These are phyloP conservation scores for Hanseniaspora valbyensis DNA, from an alignment of 805 yeast genomes.

Conservation along the genomic window DNA sequence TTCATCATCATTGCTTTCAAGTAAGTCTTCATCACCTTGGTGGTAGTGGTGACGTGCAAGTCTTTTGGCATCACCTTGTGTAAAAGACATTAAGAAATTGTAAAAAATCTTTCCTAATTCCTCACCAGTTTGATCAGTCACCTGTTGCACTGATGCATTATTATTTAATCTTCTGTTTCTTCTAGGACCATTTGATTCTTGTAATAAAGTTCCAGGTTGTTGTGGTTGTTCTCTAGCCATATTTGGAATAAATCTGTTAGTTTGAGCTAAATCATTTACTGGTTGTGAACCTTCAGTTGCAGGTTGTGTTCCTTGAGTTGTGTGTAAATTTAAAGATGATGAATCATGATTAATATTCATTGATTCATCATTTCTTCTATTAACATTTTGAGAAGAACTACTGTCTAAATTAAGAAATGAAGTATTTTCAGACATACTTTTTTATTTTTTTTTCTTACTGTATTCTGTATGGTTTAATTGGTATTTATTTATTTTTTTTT, in stretches of 20 bases:
- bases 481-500: no score
- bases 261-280: neutral
- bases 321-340: slow-evolving; percentile 5
- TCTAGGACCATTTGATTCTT: slow-evolving; percentile 30
- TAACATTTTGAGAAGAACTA: slow-evolving; percentile 1
- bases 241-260: slow-evolving; percentile 1
- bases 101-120: slow-evolving; percentile 88
- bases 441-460: no score
- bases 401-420: slow-evolving; percentile 10
- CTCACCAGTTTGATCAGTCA: slow-evolving; percentile 84
- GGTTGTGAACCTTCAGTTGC: neutral
- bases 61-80: slow-evolving; percentile 28
- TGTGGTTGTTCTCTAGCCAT: slow-evolving; percentile 2
- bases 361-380: neutral
- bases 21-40: no score
- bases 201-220: no score
- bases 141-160: slow-evolving; percentile 61
- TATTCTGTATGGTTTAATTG: no score
- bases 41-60: slow-evolving; percentile 10
- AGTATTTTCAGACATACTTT: slow-evolving; percentile 8
- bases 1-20: slow-evolving; percentile 17
- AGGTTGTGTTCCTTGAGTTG: neutral
- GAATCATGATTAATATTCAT: neutral
- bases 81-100: slow-evolving; percentile 60
- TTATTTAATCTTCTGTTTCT: slow-evolving; percentile 34